Evolutionary conservation across 2,329 filamentous ascomycete species (phyloP).

Genomic region (Colletotrichum lentis): DNA sequence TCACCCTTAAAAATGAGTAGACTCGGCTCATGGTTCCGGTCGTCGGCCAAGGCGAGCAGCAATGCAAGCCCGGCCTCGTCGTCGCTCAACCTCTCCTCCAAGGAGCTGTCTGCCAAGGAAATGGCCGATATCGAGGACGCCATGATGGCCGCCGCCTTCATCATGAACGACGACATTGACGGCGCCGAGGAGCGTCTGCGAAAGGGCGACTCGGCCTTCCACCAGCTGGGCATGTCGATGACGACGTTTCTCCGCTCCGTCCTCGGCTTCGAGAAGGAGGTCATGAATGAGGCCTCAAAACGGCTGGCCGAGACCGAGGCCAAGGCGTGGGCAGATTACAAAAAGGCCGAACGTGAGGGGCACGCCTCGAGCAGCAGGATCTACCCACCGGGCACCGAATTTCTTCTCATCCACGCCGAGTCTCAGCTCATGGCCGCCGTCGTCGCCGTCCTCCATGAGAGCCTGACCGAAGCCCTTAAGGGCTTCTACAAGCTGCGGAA

Average conservation of each 20-base stretch:
- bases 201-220: constrained; percentile 83
- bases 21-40: constrained; percentile 62
- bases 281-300: constrained; percentile 83
- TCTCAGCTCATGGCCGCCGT: constrained; percentile 90
- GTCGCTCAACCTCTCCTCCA: constrained; percentile 44
- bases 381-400: constrained; percentile 87
- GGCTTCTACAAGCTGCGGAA: constrained; percentile 94
- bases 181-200: constrained; percentile 78
- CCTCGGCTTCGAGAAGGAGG: constrained; percentile 88
- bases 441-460: constrained; percentile 89
- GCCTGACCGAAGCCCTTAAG: constrained; percentile 86
- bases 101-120: constrained; percentile 57
- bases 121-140: constrained; percentile 66
- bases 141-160: constrained; percentile 71
- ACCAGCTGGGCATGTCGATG: constrained; percentile 82
- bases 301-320: constrained; percentile 79
- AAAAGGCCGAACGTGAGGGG: constrained; percentile 66
- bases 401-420: constrained; percentile 82
- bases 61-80: constrained; percentile 46
- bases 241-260: constrained; percentile 86
- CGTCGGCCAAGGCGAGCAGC: constrained; percentile 48
- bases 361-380: constrained; percentile 51
- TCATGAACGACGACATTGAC: constrained; percentile 91
- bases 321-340: constrained; percentile 77
- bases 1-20: constrained; percentile 52